Conservation (phyloP, 2,329 filamentous ascomycete genomes). For the Thielaviopsis ethacetica region DNA sequence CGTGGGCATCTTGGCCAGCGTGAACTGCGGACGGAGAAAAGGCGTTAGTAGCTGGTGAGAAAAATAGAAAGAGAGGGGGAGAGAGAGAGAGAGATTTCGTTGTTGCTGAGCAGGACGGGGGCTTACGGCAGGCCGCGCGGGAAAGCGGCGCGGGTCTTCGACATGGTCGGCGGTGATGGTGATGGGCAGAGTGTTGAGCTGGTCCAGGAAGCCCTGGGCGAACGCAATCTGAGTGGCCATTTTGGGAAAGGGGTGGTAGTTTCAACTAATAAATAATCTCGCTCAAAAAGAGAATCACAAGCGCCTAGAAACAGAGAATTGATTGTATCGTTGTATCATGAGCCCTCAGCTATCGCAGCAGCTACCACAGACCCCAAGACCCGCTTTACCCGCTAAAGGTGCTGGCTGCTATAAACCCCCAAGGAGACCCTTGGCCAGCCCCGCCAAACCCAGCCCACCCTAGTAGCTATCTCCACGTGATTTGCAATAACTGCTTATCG, state of each 20-base stretch:
- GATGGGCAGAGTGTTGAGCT: conserved; percentile 59
- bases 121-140: conserved; percentile 56
- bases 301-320: too few species aligned
- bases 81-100: neutral
- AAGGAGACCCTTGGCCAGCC: neutral
- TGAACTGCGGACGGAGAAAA: conserved; percentile 37
- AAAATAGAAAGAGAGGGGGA: conserved; percentile 5
- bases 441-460: neutral
- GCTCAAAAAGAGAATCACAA: neutral
- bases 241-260: neutral
- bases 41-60: too few species aligned
- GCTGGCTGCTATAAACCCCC: neutral
- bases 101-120: neutral
- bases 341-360: too few species aligned
- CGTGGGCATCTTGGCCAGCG: conserved; percentile 50
- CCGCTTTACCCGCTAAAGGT: too few species aligned
- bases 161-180: conserved; percentile 84
- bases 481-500: neutral
- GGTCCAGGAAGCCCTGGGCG: conserved; percentile 65
- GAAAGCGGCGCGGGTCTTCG: conserved; percentile 67
- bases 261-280: too few species aligned
- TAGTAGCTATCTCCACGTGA: conserved; percentile 4
- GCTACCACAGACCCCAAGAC: too few species aligned
- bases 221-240: conserved; percentile 57
- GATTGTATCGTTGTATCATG: too few species aligned